Evolutionary conservation across 441 rosid species (phyloP), one percentile per base, ranked within the genome.

Genomic region (Rhodomyrtus psidioides): DNA sequence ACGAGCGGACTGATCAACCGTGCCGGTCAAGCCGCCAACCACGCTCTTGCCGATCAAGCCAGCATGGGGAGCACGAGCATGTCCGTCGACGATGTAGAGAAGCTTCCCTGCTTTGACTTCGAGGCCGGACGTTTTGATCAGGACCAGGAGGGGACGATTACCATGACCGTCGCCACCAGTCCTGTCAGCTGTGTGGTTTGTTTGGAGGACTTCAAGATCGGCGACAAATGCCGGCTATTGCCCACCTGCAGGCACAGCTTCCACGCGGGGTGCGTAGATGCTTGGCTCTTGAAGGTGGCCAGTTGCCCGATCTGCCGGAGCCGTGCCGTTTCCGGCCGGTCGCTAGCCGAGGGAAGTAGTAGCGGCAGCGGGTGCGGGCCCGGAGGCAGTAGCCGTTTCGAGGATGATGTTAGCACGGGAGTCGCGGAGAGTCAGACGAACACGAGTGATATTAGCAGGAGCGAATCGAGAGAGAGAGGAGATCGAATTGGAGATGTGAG

Each of bases 101-200:
- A 55, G 76, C 88, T 86, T 54, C 88, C 88, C 51, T 86, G 83
- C 83, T 86, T 86, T 54, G 46, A 86, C 49, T 86, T 86, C 83
- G 81, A 59, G 26, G 84, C 59, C 76, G 76, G 56, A 16, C 53
- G 44, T 34, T 13, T 19, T 6, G 79, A 44, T 13, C 53, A 12
- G 26, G 49, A 57, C 79, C 57, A 6, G 30, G 10, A 57, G 53
- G 27, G 55, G 82, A 12, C 49, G 12, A 6, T 70, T 21, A 70
- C 79, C 79, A 39, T 70, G 79, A 21, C n/a, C 79, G 5, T 70
- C 2, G 79, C 79, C 39, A 21, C 79, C 23, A 75, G 88, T 44
- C 88, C 88, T 4, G 55, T 76, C 30, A 75, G 53, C 86, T 86
- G 88, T 21, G 88, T 76, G 16, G 85, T 86, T 16, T 86, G 88